Conservation (phyloP, 176 grass and related monocot species). For the Pontederia paniculata region DNA sequence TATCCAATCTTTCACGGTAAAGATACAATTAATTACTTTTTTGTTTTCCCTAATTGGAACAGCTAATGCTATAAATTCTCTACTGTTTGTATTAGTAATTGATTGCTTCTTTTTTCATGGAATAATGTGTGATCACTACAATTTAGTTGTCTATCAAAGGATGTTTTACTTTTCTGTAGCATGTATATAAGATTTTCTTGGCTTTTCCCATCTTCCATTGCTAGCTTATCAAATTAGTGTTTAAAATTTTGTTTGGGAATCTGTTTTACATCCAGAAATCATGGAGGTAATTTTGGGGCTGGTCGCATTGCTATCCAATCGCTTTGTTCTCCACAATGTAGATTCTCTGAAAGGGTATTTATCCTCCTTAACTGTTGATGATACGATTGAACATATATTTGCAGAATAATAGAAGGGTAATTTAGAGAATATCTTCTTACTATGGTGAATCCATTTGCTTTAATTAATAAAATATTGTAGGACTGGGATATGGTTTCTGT, state of each 20-base stretch:
- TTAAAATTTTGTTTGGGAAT: slow-evolving; percentile 1
- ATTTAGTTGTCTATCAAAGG: no score
- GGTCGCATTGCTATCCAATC: slow-evolving; percentile 86
- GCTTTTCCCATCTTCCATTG: not conserved
- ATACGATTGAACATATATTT: slow-evolving; percentile 1
- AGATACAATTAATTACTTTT: slow-evolving; percentile 2
- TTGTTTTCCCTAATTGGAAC: not conserved
- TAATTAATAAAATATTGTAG: slow-evolving; percentile 25
- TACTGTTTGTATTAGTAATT: not conserved
- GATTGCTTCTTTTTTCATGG: no score
- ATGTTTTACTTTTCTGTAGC: no score
- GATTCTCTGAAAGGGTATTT: slow-evolving; percentile 64
- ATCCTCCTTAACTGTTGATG: slow-evolving; percentile 1
- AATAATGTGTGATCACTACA: not conserved
- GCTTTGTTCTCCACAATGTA: slow-evolving; percentile 73
- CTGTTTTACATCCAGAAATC: slow-evolving; percentile 40
- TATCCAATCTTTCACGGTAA: slow-evolving; percentile 57
- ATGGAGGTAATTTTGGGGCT: slow-evolving; percentile 35
- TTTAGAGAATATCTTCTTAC: not conserved
- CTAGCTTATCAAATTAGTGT: not conserved
- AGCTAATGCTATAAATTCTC: not conserved
- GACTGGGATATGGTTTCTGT: slow-evolving; percentile 88
- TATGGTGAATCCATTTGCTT: not conserved
- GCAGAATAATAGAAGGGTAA: not conserved
- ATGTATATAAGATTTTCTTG: no score